Percentiles rank a stretch among this genome's conserved stretches.
These are phyloP conservation scores for Skeletonema tropicum DNA, from an alignment of 108 stramenopile species.

Conservation along the genomic window DNA sequence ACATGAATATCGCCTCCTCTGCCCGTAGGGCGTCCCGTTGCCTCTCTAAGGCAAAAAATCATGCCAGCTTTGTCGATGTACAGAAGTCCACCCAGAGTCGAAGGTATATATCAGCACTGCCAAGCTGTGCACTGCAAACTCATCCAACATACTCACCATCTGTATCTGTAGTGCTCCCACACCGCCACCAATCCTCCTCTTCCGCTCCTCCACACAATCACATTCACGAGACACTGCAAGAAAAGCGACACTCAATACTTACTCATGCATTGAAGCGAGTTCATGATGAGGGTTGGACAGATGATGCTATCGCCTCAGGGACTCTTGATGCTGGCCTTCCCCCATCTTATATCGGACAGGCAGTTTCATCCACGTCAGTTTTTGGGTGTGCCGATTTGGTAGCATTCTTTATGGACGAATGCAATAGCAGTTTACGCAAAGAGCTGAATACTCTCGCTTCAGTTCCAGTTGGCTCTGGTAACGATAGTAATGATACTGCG, in stretches of 20 bases:
- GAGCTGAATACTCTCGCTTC: conserved; percentile 32
- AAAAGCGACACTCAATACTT: conserved; percentile 27
- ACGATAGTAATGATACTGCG: conserved; percentile 2
- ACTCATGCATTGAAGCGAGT: conserved; percentile 65
- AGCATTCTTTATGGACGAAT: conserved; percentile 78
- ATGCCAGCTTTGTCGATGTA: not conserved
- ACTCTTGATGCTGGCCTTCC: conserved; percentile 53
- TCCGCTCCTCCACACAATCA: conserved; percentile 4
- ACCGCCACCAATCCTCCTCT: not conserved
- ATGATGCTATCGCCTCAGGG: conserved; percentile 69
- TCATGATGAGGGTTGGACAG: conserved; percentile 79
- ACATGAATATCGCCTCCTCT: not conserved
- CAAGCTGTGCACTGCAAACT: not conserved
- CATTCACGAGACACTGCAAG: conserved; percentile 1
- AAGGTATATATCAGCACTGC: not conserved
- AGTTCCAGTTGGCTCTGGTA: not conserved
- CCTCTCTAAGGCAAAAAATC: not conserved
- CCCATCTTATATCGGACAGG: conserved; percentile 70
- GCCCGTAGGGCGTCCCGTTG: not conserved
- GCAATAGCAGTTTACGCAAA: conserved; percentile 58
- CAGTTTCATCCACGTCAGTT: conserved; percentile 18
- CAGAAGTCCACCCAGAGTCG: not conserved
- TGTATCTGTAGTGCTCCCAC: not conserved
- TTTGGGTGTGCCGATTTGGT: conserved; percentile 74
- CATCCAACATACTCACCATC: not conserved